phyloP scores from a whole-genome alignment of 2,329 filamentous ascomycete genomes.

The Tympanopsis confertula region DNA sequence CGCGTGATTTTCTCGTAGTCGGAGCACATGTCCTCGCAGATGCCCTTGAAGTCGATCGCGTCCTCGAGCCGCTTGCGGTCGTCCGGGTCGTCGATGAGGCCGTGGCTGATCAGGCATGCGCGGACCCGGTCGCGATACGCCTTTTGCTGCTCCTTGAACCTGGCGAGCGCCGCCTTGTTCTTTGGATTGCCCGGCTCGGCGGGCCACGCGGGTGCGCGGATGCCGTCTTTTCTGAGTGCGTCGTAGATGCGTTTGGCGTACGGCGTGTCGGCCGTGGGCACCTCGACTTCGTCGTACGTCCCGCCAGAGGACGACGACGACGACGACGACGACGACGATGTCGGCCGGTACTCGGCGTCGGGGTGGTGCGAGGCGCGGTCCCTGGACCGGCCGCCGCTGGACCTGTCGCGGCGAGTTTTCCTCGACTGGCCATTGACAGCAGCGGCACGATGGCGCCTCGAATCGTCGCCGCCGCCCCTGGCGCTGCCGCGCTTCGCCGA shows the following conservation, averaged over 20 bases:
- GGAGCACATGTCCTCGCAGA: constrained; percentile 60
- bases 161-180: constrained; percentile 37
- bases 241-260: constrained; percentile 36
- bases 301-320: neutral
- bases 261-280: constrained; percentile 7
- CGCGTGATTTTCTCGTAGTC: constrained; percentile 53
- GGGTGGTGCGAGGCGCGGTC: neutral
- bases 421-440: neutral
- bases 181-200: constrained; percentile 37
- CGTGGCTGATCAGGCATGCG: constrained; percentile 42
- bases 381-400: neutral
- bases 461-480: no score
- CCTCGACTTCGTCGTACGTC: neutral
- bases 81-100: constrained; percentile 53
- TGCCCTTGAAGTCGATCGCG: constrained; percentile 56
- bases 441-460: neutral
- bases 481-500: no score
- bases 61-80: constrained; percentile 49
- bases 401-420: neutral
- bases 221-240: constrained; percentile 40
- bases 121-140: constrained; percentile 44
- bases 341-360: neutral
- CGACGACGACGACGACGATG: neutral
- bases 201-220: constrained; percentile 43
- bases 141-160: constrained; percentile 42